Conservation (phyloP, 1,284 basidiomycete genomes). For the Inonotus obliquus region DNA sequence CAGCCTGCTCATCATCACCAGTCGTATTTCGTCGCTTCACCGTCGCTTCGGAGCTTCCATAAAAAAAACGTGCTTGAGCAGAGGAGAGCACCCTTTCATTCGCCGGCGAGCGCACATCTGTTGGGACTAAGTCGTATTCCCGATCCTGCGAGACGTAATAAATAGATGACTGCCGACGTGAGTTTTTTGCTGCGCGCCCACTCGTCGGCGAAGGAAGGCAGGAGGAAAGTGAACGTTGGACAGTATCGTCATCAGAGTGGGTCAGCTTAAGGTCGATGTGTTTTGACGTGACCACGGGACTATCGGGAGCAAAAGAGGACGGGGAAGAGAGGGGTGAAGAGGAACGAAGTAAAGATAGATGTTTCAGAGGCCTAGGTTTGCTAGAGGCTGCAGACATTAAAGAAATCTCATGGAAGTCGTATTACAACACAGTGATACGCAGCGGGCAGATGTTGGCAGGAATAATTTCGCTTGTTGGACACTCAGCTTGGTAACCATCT, state of each 20-base stretch:
- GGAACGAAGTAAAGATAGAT: conserved; percentile 17
- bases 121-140: conserved; percentile 22
- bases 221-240: neutral
- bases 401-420: conserved; percentile 5
- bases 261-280: neutral
- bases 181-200: neutral
- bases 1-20: neutral
- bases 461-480: neutral
- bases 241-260: neutral
- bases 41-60: neutral
- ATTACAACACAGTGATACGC: neutral
- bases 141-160: conserved; percentile 45
- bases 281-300: neutral
- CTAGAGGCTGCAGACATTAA: conserved; percentile 2
- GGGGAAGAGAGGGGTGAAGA: conserved; percentile 4
- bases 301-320: neutral
- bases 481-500: conserved; percentile 8
- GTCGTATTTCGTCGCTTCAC: neutral
- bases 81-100: neutral
- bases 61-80: no score
- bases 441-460: neutral
- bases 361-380: conserved; percentile 12
- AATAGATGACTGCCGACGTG: conserved; percentile 57
- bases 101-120: conserved; percentile 21
- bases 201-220: neutral